A percentile compares a stretch with the other conserved stretches of the same genome.
Conservation (phyloP, 805 yeast genomes). For the Kregervanrija fluxuum region DNA sequence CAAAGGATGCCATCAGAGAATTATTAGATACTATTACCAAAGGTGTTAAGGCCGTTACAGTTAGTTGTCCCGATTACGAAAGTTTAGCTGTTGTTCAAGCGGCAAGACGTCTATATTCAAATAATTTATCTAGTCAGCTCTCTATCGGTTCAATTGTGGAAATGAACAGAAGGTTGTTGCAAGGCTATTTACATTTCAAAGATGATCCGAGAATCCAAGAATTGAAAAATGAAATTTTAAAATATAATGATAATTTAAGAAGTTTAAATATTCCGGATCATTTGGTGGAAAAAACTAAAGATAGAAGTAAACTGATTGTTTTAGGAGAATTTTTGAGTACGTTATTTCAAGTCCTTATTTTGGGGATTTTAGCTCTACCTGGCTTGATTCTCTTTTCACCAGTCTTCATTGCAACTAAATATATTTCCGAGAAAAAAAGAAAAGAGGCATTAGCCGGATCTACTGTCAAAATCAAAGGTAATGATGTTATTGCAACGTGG, state of each 20-base stretch:
- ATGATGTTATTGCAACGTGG: constrained; percentile 97
- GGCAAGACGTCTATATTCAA: constrained; percentile 80
- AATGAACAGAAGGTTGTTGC: constrained; percentile 78
- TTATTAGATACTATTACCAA: constrained; percentile 63
- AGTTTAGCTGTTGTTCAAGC: constrained; percentile 86
- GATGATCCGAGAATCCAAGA: constrained; percentile 60
- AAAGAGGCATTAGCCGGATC: constrained; percentile 76
- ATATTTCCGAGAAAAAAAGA: constrained; percentile 67
- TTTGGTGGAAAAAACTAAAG: constrained; percentile 41
- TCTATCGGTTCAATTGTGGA: constrained; percentile 84
- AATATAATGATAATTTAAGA: constrained; percentile 56
- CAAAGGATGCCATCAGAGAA: constrained; percentile 66
- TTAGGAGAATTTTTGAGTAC: constrained; percentile 20
- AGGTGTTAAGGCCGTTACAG: constrained; percentile 78
- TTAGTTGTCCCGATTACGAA: constrained; percentile 82
- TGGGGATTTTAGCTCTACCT: constrained; percentile 68
- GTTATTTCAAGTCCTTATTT: constrained; percentile 41
- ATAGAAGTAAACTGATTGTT: constrained; percentile 18
- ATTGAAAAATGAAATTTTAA: constrained; percentile 55
- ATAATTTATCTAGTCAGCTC: constrained; percentile 60
- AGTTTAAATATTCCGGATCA: constrained; percentile 50
- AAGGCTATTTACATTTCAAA: constrained; percentile 70
- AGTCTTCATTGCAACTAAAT: constrained; percentile 71
- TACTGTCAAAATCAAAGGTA: constrained; percentile 83
- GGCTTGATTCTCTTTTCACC: constrained; percentile 88